Base-by-base conservation (phyloP, 805 yeast genomes). In the Yarrowia bubula region DNA sequence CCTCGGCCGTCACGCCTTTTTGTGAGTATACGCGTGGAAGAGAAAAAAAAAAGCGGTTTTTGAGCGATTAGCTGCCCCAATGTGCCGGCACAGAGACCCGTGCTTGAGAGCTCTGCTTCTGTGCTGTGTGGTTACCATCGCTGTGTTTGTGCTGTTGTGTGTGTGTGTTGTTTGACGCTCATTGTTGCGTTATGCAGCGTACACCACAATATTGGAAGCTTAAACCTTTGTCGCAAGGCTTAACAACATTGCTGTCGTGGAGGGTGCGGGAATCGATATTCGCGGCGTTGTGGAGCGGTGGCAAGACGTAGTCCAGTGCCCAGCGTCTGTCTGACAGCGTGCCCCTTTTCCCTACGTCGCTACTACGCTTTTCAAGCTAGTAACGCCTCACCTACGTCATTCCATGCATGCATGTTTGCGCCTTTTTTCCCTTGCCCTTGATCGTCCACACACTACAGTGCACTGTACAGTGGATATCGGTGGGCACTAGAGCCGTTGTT, bases 331-430 rank as follows among this genome's bases (percentile, higher is more conserved):
- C 28, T 22, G 28, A 22, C 28, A 22, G 28, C 28, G 5, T 22
- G 28, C 28, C 28, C 28, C 28, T 22, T 22, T 22, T 22, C 28
- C 28, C 28, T 22, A 22, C 28, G 28, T 22, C 28, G 28, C 28
- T 22, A 22, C 28, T 22, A 22, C 13, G 13, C 28, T 22, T 14
- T 11, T 9, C 17, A 43, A n/a, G 8, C 38, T 46, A 31, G 37
- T 46, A 46, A 47, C 53, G 53, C 53, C 53, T 35, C 17, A 18
- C 41, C 55, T 48, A 48, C 55, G 55, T 48, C 55, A 48, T 48
- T 35, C 55, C 55, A 48, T 48, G 55, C 55, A 48, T 48, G 55
- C 55, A 48, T 48, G 55, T 48, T 48, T 48, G 55, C 55, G 55
- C 41, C 41, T 48, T 48, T 46, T 48, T 48, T 47, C 53, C 55